Conservation (phyloP, 495 filamentous ascomycete species). For the Tuber microsphaerosporum region DNA sequence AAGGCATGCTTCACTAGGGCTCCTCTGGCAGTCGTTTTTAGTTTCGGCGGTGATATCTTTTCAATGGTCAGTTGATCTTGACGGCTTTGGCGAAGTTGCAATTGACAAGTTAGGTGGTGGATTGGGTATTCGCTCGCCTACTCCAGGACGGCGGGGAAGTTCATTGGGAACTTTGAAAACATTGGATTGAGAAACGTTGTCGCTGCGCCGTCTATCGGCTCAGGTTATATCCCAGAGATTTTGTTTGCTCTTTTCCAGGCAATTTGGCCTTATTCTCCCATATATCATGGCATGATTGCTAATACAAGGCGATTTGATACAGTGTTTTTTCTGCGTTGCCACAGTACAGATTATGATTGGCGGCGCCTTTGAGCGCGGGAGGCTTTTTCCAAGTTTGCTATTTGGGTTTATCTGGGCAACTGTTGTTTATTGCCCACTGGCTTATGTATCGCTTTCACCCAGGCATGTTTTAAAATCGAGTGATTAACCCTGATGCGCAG, state of each 20-base stretch:
- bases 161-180: conserved; percentile 51
- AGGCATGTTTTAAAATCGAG: not conserved
- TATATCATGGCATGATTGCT: not conserved
- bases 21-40: conserved; percentile 53
- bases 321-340: conserved; percentile 51
- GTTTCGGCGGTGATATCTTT: conserved; percentile 42
- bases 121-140: conserved; percentile 56
- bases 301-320: not conserved
- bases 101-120: conserved; percentile 54
- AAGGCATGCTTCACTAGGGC: conserved; percentile 51
- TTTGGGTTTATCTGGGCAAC: conserved; percentile 57
- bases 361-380: conserved; percentile 52
- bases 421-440: conserved; percentile 54
- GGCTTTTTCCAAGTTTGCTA: conserved; percentile 51
- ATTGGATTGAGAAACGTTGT: conserved; percentile 52
- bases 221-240: conserved; percentile 50
- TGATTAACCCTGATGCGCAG: not conserved
- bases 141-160: conserved; percentile 48
- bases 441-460: conserved; percentile 18
- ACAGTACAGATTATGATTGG: conserved; percentile 51
- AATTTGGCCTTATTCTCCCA: not conserved
- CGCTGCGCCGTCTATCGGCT: conserved; percentile 50
- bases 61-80: not conserved
- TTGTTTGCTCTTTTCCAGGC: conserved; percentile 54
- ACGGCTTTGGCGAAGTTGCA: conserved; percentile 9